These are phyloP conservation scores for Bipolaris oryzae DNA, from an alignment of 2,329 filamentous ascomycete genomes.

Conservation along the genomic window DNA sequence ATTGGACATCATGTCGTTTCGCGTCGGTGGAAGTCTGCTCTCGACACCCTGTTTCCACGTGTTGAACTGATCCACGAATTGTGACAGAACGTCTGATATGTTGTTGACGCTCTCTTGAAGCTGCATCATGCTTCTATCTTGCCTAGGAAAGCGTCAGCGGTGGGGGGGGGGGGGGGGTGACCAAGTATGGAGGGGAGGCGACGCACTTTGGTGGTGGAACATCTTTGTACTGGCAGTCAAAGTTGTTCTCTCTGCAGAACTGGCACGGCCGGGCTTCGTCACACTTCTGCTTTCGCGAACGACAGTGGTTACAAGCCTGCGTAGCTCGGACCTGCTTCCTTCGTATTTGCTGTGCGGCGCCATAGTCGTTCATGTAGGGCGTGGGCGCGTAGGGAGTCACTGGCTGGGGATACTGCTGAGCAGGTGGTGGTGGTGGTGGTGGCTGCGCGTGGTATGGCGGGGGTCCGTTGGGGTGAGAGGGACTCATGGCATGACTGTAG, in stretches of 20 bases:
- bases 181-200: not conserved
- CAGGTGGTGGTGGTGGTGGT: conserved; percentile 35
- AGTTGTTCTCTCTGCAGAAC: conserved; percentile 82
- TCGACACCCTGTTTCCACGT: conserved; percentile 44
- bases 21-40: conserved; percentile 30
- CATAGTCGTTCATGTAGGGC: conserved; percentile 42
- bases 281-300: conserved; percentile 51
- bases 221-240: conserved; percentile 87
- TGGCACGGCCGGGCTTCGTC: conserved; percentile 50
- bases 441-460: conserved; percentile 40
- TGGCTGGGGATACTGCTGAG: conserved; percentile 41
- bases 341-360: conserved; percentile 31
- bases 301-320: conserved; percentile 69
- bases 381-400: conserved; percentile 31
- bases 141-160: conserved; percentile 37
- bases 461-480: conserved; percentile 37
- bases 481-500: conserved; percentile 41
- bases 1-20: conserved; percentile 28
- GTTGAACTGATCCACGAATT: conserved; percentile 41
- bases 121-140: conserved; percentile 59
- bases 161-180: not conserved
- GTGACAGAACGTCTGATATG: conserved; percentile 39
- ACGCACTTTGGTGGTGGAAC: conserved; percentile 87
- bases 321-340: conserved; percentile 48
- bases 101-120: conserved; percentile 54